Conservation (phyloP, 345 rosid species). For the Ceriops tagal region DNA sequence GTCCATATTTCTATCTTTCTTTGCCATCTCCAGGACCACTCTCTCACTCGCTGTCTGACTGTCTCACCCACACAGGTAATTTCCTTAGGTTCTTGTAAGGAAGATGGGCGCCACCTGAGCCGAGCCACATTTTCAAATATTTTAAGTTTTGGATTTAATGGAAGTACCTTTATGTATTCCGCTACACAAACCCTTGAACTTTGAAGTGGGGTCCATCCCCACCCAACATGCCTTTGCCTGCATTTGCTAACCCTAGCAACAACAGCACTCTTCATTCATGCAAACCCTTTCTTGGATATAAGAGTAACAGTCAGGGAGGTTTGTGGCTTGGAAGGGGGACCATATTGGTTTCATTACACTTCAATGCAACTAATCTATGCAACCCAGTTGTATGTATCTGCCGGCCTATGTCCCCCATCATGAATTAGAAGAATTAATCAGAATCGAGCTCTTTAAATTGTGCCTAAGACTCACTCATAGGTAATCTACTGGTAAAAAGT, state of each 20-base stretch:
- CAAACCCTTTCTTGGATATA: conserved; percentile 40
- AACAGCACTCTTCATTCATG: conserved; percentile 29
- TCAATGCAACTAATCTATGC: conserved; percentile 29
- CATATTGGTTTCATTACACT: conserved; percentile 22
- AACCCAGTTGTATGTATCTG: conserved; percentile 19
- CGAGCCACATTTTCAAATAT: conserved; percentile 15
- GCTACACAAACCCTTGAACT: conserved; percentile 20
- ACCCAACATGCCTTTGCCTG: conserved; percentile 22
- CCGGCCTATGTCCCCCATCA: not conserved
- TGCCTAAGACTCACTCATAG: too few relatives aligned
- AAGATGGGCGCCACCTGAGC: conserved; percentile 4
- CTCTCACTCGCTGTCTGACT: conserved; percentile 22
- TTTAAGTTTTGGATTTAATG: conserved; percentile 27
- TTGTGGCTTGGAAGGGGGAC: conserved; percentile 40
- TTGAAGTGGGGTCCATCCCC: conserved; percentile 24
- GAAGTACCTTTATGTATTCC: conserved; percentile 36
- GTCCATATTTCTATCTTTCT: conserved; percentile 37
- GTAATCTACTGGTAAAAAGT: too few relatives aligned
- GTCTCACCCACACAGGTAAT: conserved; percentile 10
- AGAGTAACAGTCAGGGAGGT: conserved; percentile 35
- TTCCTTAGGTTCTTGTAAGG: conserved; percentile 25
- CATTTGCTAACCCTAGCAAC: conserved; percentile 5
- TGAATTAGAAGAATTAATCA: not conserved
- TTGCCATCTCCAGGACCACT: conserved; percentile 31
- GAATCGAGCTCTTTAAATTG: not conserved